Evolutionary conservation across 164 flowering plant genomes (phyloP), one percentile per base, ranked within the genome.

Genomic region (Macadamia tetraphylla): DNA sequence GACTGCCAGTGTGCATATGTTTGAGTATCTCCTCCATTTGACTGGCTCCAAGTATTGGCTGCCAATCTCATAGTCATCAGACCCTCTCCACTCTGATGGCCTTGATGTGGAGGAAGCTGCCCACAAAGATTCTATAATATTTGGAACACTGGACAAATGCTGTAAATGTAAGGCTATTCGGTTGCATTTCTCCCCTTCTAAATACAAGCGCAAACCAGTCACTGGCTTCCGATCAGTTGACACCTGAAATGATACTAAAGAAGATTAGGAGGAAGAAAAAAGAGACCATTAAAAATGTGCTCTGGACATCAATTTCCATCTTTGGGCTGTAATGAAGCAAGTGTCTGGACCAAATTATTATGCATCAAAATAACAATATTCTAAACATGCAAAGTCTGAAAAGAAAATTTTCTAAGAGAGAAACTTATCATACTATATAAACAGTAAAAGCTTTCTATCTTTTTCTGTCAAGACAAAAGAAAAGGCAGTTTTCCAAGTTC

Each of bases 131-230:
- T 75, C 74, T 76, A 91, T 80, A 6, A 79, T 70, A 35, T 76
- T 82, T 9, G 98, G 98, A 56, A 80, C 81, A 73, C 88, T 86
- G 8, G 96, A 83, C 44, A 93, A 87, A 72, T 93, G 98, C 59
- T 93, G 89, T 40, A 91, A 71, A 58, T 93, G 98, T 58, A 90
- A 73, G 17, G 97, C 98, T 74, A 90, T 67, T 55, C 83, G 82
- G 71, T 93, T 87, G 82, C 87, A 80, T 76, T 81, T 90, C 76
- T 83, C 89, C 57, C 98, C 98, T 79, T 92, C 98, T 29, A 92
- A 79, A 64, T 80, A 92, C 59, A 92, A 71, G 8, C 98, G 89
- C 46, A 92, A 70, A 66, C 98, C 98, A 66, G 81, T 81, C 43
- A 90, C 90, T 9, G 98, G 98, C 68, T 83, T 90, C 65, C 74